Base-by-base conservation (phyloP, 164 flowering plant genomes). In the Pachysandra terminalis region DNA sequence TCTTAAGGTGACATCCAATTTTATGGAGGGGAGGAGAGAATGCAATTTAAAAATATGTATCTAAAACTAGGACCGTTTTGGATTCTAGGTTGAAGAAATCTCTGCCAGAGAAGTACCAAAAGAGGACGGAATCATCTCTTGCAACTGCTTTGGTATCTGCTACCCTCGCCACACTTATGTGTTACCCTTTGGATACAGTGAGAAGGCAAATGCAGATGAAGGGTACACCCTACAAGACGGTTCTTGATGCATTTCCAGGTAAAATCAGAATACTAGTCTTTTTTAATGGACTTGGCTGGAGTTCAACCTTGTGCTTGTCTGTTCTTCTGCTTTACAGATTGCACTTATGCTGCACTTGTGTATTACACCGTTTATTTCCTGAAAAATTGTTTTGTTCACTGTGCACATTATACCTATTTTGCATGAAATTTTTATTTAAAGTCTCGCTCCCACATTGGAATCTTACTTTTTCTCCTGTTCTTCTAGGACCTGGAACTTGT, bases 141-240 rank as follows among this genome's bases (percentile, higher is more conserved):
- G 74, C 78, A 51, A 93, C 97, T 27, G 96, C 90, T 53, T 66
- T 95, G 72, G 74, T 89, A 27, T 90, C 99, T 6, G 98, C 99
- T 55, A 81, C 91, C 45, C 69, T 88, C 68, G 96, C 99, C 73
- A 92, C 99, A 45, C 79, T 89, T 49, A 85, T 84, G 75, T 95
- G 99, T 76, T 95, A 95, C 82, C 99, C 99, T 40, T 75, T 95
- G 78, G 99, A 95, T 75, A 95, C 99, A 1, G 84, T 89, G 15
- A 83, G 99, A 81, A 86, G 99, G 69, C 99, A 95, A 75, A 95
- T 95, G 98, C 99, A 95, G 83, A 84, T 95, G 97, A 95, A 59
- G 84, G 96, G 94, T 48, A 81, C 89, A 45, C 99, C 99, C 40
- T 90, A 95, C 82, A 82, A 76, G 67, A 83, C 91, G 16, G 81